Percentiles rank a stretch among this genome's conserved stretches.
These are phyloP conservation scores for Tetrapisispora pingtungensis DNA, from an alignment of 805 yeast species.

Conservation along the genomic window DNA sequence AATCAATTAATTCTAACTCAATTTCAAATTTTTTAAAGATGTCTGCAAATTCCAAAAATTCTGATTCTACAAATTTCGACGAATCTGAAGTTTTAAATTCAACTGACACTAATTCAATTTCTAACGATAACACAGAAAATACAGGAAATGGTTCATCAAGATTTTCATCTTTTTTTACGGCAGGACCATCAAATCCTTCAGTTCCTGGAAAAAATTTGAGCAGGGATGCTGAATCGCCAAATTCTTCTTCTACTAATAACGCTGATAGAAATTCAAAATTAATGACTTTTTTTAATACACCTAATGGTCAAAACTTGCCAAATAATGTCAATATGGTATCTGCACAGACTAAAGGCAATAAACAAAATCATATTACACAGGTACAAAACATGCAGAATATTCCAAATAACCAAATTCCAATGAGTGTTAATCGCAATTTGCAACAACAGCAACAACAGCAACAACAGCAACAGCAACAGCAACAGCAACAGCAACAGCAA, in stretches of 20 bases:
- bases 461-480: neutral
- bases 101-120: neutral
- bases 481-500: neutral
- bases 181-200: constrained; percentile 10
- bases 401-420: neutral
- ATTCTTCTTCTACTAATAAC: neutral
- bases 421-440: neutral
- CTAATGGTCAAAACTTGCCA: constrained; percentile 7
- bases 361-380: neutral
- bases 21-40: constrained; percentile 25
- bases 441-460: neutral
- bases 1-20: constrained; percentile 14
- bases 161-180: constrained; percentile 29
- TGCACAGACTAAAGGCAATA: neutral
- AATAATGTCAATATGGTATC: neutral
- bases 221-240: neutral
- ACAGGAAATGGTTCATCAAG: constrained; percentile 21
- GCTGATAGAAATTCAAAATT: constrained; percentile 22
- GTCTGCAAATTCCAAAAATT: neutral
- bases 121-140: neutral
- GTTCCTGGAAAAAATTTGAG: neutral
- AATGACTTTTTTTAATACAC: constrained; percentile 24
- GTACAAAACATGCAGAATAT: neutral
- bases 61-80: neutral
- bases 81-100: neutral